A percentile compares a stretch with the other conserved stretches of the same genome.
Evolutionary conservation across 1,284 basidiomycete genomes (phyloP).

Genomic region (Ustilago crameri): DNA sequence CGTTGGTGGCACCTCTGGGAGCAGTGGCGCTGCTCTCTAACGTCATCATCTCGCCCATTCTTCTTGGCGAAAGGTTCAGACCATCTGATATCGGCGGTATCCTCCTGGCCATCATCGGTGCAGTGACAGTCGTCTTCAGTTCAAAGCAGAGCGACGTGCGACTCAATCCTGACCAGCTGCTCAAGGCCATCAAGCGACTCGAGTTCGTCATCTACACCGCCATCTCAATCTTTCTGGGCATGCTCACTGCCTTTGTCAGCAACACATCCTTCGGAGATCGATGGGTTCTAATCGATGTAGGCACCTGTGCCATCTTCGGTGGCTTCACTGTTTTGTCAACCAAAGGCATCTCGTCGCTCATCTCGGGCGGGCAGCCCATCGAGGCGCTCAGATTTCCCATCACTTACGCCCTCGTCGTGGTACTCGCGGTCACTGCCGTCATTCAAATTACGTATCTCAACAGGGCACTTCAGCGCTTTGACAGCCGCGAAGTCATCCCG

Average conservation of each 20-base stretch:
- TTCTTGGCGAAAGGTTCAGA: constrained; percentile 71
- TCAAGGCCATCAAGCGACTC: constrained; percentile 50
- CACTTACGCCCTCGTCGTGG: constrained; percentile 70
- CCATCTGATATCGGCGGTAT: constrained; percentile 85
- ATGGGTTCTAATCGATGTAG: constrained; percentile 86
- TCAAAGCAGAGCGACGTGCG: constrained; percentile 71
- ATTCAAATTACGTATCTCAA: constrained; percentile 93
- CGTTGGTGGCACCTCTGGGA: constrained; percentile 92
- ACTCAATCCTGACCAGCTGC: constrained; percentile 53
- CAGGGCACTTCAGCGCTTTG: constrained; percentile 69
- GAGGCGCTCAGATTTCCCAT: constrained; percentile 59
- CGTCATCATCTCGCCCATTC: constrained; percentile 88
- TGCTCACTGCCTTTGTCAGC: constrained; percentile 45
- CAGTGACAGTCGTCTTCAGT: constrained; percentile 79
- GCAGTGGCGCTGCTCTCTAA: constrained; percentile 87
- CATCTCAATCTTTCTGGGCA: constrained; percentile 31
- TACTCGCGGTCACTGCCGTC: constrained; percentile 82
- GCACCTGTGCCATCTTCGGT: constrained; percentile 87
- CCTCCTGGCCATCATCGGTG: constrained; percentile 61
- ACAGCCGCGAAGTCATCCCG: constrained; percentile 71
- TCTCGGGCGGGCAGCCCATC: constrained; percentile 49
- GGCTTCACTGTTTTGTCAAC: constrained; percentile 84
- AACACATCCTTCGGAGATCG: constrained; percentile 76
- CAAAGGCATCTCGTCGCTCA: constrained; percentile 86
- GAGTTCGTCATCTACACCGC: constrained; percentile 61